Conservation (phyloP, 768 basidiomycete genomes). For the Pholiota conissans region DNA sequence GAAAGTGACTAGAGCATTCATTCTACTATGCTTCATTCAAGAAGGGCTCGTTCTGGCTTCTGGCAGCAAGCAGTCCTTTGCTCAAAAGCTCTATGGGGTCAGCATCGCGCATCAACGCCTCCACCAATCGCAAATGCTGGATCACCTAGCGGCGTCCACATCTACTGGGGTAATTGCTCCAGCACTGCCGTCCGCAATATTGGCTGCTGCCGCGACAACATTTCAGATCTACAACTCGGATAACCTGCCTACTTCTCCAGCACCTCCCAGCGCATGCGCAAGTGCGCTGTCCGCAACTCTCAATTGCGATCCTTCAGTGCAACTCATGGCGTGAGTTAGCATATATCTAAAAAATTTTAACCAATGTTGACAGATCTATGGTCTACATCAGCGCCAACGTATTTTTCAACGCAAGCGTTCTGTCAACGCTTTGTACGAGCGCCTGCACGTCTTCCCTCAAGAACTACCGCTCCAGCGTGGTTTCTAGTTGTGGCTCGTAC, state of each 20-base stretch:
- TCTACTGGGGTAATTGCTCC: constrained; percentile 11
- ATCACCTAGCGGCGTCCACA: not conserved
- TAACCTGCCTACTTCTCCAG: constrained; percentile 9
- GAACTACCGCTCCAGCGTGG: constrained; percentile 21
- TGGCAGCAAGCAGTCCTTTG: not conserved
- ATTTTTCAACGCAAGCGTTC: constrained; percentile 10
- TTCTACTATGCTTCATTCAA: not conserved
- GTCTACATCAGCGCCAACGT: not conserved
- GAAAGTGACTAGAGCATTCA: not conserved
- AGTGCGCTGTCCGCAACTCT: constrained; percentile 9
- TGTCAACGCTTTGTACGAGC: constrained; percentile 17
- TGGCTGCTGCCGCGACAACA: not conserved
- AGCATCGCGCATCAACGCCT: not conserved
- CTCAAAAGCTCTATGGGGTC: constrained; percentile 1
- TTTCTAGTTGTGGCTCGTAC: constrained; percentile 19
- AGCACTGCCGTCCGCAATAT: not conserved
- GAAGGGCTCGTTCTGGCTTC: not conserved
- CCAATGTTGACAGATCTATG: not conserved
- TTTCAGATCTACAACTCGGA: constrained; percentile 11
- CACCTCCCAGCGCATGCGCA: constrained; percentile 10
- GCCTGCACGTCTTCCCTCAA: constrained; percentile 17
- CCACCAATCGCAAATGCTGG: constrained; percentile 2
- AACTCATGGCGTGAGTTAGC: constrained; percentile 10
- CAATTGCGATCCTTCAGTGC: constrained; percentile 12
- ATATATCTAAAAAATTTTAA: not conserved